Evolutionary conservation across 2,329 filamentous ascomycete genomes (phyloP), one percentile per base, ranked within the genome.

Genomic region (Hypoxylon sp.): DNA sequence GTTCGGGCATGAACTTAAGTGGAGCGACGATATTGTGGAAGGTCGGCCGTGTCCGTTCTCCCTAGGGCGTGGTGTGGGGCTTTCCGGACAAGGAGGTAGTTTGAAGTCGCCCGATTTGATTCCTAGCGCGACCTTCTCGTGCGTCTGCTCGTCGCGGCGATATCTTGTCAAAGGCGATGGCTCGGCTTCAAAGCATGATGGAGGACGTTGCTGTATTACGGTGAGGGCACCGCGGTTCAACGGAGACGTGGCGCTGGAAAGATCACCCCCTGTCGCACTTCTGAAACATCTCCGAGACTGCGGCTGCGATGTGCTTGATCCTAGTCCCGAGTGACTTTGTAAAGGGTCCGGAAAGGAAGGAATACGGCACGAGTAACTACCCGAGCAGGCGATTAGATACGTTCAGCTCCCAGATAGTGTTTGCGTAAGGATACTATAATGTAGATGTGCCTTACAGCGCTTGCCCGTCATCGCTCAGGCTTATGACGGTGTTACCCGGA

Each of bases 51-150:
- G 9, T 6, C 36, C 62, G 17, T 66, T 49, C 3, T 25, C 32
- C 2, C 4, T 2, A 2, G 43, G 52, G 6, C 2, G 6, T 1
- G 19, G 36, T 0, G 30, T 14, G 9, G 36, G 7, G 43, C 6
- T 50, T 51, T 9, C 36, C 4, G n/a, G 9, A 5, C 13, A 11
- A 5, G 14, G 23, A 6, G 23, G 5, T 5, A 46, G 34, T 9
- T 1, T 6, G 11, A 36, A 5, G 43, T 53, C 30, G 6, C 50
- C 21, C n/a, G 30, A 21, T 23, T 50, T 52, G 21, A 67, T 57
- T n/a, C 72, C 72, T 3, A 74, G 14, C n/a, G 67, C 68, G 4
- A 72, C 60, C 46, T 70, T 65, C 50, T 76, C 74, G 23, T 76
- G 59, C 13, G 61, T 19, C 56, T 75, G 64, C 5, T 45, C 13